A percentile compares a stretch with the other conserved stretches of the same genome.
Evolutionary conservation across 1,284 basidiomycete species (phyloP).

Genomic region (Pterula multifida): DNA sequence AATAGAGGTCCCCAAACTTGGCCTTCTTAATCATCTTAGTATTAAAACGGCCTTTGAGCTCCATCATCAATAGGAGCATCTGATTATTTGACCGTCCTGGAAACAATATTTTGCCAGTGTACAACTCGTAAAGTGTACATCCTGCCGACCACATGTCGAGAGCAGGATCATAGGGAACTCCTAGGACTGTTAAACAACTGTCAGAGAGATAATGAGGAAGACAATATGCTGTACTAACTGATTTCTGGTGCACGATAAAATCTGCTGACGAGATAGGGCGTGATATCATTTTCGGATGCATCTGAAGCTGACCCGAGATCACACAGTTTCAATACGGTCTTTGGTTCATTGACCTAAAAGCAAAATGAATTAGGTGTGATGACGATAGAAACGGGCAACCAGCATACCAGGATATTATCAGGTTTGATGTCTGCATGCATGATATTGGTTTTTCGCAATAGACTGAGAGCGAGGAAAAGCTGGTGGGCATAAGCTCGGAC

Average conservation of each 20-base stretch:
- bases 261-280: conserved; percentile 93
- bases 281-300: conserved; percentile 91
- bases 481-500: conserved; percentile 98
- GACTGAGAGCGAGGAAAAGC: conserved; percentile 51
- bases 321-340: conserved; percentile 89
- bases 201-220: conserved; percentile 4
- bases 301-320: conserved; percentile 95
- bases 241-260: conserved; percentile 99
- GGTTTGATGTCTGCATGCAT: conserved; percentile 2
- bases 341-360: conserved; percentile 82
- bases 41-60: conserved; percentile 90
- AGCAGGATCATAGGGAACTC: conserved; percentile 87
- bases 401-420: conserved; percentile 35
- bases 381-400: conserved; percentile 30
- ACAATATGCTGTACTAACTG: conserved; percentile 44
- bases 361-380: conserved; percentile 2
- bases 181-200: conserved; percentile 56
- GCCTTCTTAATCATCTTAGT: conserved; percentile 91
- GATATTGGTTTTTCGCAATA: conserved; percentile 1
- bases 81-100: conserved; percentile 96
- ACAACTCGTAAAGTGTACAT: conserved; percentile 95
- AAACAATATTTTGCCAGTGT: conserved; percentile 97
- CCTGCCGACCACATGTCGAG: conserved; percentile 97
- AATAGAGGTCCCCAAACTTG: conserved; percentile 85
- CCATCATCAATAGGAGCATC: conserved; percentile 96